Conservation (phyloP, 306 rosid genomes). For the Lathyrus sativus region DNA sequence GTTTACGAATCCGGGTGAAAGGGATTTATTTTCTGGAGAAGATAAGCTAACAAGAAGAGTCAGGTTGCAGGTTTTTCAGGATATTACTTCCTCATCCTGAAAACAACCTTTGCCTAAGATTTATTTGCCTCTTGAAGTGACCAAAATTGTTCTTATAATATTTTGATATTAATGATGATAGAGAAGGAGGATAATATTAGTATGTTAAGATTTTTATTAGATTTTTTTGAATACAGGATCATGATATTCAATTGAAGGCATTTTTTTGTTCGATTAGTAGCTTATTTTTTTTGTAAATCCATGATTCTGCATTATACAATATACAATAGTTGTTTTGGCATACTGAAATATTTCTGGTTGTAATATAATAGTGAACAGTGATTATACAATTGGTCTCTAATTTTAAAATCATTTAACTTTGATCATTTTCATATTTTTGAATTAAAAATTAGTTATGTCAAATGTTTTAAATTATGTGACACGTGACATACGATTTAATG, state of each 20-base stretch:
- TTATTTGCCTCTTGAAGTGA: conserved; percentile 13
- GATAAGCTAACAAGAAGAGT: conserved; percentile 44
- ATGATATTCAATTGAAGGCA: conserved; percentile 9
- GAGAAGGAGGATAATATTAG: neutral
- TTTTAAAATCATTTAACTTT: too few relatives aligned
- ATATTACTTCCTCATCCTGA: conserved; percentile 40
- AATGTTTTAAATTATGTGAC: too few relatives aligned
- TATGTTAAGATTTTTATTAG: conserved; percentile 19
- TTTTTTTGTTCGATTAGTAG: conserved; percentile 6
- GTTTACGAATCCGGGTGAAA: conserved; percentile 48
- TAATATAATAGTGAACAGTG: too few relatives aligned
- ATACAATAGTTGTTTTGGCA: too few relatives aligned
- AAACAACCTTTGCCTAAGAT: conserved; percentile 27
- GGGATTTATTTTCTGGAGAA: conserved; percentile 36
- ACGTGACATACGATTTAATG: too few relatives aligned
- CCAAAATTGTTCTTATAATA: conserved; percentile 10
- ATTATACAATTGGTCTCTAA: too few relatives aligned
- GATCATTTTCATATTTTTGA: too few relatives aligned
- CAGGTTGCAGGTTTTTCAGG: conserved; percentile 48
- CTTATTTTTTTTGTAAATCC: conserved; percentile 3
- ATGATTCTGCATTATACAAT: too few relatives aligned
- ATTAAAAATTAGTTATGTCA: too few relatives aligned
- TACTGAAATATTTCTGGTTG: too few relatives aligned
- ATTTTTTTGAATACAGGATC: neutral
- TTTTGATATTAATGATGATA: conserved; percentile 1